phyloP scores from a whole-genome alignment of 352 stramenopile genomes.

The Phytophthora lateralis region DNA sequence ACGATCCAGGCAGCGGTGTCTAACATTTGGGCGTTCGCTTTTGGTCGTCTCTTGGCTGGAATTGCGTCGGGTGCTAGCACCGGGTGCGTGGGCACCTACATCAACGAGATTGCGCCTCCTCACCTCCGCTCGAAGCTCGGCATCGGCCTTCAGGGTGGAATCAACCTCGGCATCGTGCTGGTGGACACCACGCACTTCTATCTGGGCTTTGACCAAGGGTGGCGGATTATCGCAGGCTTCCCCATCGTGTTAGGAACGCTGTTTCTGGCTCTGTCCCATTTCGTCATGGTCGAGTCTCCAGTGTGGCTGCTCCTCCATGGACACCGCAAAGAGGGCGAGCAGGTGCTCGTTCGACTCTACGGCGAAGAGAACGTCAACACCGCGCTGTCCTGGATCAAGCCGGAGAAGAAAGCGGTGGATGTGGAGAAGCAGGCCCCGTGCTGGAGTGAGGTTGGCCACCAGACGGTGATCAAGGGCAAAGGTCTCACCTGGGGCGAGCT shows the following conservation, averaged over 20 bases:
- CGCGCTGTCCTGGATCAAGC: conserved; percentile 38
- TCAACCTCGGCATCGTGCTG: conserved; percentile 44
- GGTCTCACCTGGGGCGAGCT: conserved; percentile 21
- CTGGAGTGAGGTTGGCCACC: conserved; percentile 32
- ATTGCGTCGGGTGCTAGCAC: conserved; percentile 50
- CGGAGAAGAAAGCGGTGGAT: conserved; percentile 14
- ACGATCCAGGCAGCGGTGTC: conserved; percentile 39
- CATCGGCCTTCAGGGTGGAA: conserved; percentile 36
- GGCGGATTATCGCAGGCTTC: conserved; percentile 57
- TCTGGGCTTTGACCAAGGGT: conserved; percentile 42
- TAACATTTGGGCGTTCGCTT: conserved; percentile 43
- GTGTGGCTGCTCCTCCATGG: conserved; percentile 50
- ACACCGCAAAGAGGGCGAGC: conserved; percentile 27
- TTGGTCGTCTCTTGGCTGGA: conserved; percentile 56
- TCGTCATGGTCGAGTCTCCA: conserved; percentile 52
- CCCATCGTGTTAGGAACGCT: conserved; percentile 50
- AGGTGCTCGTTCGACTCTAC: conserved; percentile 35
- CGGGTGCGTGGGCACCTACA: conserved; percentile 37
- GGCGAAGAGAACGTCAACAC: conserved; percentile 38
- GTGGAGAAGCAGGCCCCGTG: conserved; percentile 20
- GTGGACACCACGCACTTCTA: conserved; percentile 54
- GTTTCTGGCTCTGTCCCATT: conserved; percentile 41
- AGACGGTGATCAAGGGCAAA: conserved; percentile 22
- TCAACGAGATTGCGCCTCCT: conserved; percentile 49
- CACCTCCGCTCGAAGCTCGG: conserved; percentile 45